Percentiles rank a stretch among this genome's conserved stretches.
These are phyloP conservation scores for Wickerhamiella qilinensis DNA, from an alignment of 805 yeast genomes.

Conservation along the genomic window DNA sequence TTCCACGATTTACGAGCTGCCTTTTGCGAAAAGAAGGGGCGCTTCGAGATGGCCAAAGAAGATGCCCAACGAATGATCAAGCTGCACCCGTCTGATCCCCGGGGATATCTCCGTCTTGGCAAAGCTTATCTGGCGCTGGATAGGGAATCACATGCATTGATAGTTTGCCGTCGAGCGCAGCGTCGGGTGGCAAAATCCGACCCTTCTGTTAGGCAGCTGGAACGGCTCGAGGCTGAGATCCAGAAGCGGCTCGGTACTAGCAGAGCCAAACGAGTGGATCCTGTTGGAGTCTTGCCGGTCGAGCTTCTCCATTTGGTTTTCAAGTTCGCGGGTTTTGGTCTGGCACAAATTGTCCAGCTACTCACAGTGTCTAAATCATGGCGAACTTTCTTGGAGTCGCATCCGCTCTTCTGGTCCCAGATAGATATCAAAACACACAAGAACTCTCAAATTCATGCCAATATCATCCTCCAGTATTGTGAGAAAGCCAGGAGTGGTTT, in stretches of 20 bases:
- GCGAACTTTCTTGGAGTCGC: slow-evolving; percentile 1
- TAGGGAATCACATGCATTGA: background rate
- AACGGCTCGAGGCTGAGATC: background rate
- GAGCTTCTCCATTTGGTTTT: background rate
- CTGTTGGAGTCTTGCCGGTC: background rate
- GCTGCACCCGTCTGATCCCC: background rate
- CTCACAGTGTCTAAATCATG: slow-evolving; percentile 1
- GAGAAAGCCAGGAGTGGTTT: background rate
- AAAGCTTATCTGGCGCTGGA: background rate
- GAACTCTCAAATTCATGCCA: background rate
- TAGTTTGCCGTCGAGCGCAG: background rate
- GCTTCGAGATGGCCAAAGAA: background rate
- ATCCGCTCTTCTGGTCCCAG: slow-evolving; percentile 1
- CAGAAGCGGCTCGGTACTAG: background rate
- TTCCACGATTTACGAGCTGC: background rate
- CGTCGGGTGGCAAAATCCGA: background rate
- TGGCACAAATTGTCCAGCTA: background rate
- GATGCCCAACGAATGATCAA: slow-evolving; percentile 1
- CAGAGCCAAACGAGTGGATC: slow-evolving; percentile 1
- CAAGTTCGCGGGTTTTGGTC: background rate
- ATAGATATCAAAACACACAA: background rate
- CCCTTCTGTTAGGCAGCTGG: no score
- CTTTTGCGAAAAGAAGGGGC: background rate
- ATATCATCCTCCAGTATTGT: background rate
- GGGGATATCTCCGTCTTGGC: slow-evolving; percentile 1